Evolutionary conservation across 2,329 filamentous ascomycete genomes (phyloP).

Genomic region (Verticillium albo-atrum): DNA sequence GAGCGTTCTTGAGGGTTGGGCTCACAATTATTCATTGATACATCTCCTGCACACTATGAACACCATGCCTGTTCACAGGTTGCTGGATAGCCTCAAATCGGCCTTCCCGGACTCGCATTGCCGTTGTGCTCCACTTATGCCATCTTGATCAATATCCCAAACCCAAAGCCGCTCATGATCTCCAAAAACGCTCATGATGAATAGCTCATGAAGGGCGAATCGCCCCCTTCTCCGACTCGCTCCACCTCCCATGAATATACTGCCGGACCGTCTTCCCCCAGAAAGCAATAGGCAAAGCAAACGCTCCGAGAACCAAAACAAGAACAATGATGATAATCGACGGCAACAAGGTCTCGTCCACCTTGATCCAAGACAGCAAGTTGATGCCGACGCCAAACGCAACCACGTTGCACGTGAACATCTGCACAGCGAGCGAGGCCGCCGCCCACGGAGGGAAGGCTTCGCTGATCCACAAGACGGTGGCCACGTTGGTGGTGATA

Average conservation of each 20-base stretch:
- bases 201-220: conserved; percentile 18
- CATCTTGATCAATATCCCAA: too few species aligned
- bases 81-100: too few species aligned
- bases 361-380: not conserved
- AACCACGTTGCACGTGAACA: not conserved
- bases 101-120: too few species aligned
- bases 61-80: too few species aligned
- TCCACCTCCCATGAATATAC: conserved; percentile 17
- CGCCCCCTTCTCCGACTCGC: conserved; percentile 15
- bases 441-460: conserved; percentile 20
- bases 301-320: conserved; percentile 13
- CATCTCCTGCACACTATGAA: too few species aligned
- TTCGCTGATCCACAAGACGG: conserved; percentile 19
- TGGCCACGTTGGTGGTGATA: conserved; percentile 14
- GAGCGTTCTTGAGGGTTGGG: too few species aligned
- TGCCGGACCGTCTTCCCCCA: conserved; percentile 19
- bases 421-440: conserved; percentile 4
- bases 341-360: not conserved
- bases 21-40: too few species aligned
- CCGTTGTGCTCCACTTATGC: too few species aligned
- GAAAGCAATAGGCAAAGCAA: conserved; percentile 18
- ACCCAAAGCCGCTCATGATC: too few species aligned
- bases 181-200: too few species aligned
- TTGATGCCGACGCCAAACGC: not conserved
- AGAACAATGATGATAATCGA: not conserved